These are phyloP conservation scores for Diospyros lotus DNA, from an alignment of 148 eudicot species.

Conservation along the genomic window DNA sequence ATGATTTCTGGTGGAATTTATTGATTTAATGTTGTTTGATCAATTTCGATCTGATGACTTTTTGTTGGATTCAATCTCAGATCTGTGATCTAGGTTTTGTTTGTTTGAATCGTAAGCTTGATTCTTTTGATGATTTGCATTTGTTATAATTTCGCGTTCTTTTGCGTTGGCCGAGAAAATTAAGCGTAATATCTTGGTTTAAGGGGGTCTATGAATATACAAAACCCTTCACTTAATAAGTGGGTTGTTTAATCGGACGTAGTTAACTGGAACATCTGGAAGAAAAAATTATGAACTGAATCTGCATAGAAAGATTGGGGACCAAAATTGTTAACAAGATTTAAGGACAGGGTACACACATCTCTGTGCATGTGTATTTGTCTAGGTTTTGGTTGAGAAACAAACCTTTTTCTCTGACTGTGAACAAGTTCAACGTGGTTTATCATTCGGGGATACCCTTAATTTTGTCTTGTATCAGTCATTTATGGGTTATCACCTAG, in stretches of 20 bases:
- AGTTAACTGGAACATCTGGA: too few relatives aligned
- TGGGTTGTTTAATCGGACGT: too few relatives aligned
- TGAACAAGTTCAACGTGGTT: not conserved
- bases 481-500: not conserved
- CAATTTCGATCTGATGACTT: not conserved
- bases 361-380: not conserved
- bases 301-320: too few relatives aligned
- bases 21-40: not conserved
- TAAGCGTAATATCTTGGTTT: not conserved
- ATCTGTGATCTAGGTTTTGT: not conserved
- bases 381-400: not conserved
- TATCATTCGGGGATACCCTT: not conserved
- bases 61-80: not conserved
- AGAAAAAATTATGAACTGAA: too few relatives aligned
- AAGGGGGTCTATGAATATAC: too few relatives aligned
- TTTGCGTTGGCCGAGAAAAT: constrained; percentile 2
- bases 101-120: not conserved
- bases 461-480: not conserved
- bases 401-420: not conserved
- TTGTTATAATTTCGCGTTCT: not conserved
- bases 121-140: not conserved
- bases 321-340: too few relatives aligned
- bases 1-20: not conserved
- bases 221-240: too few relatives aligned
- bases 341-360: not conserved